Conservation (phyloP, 1,284 basidiomycete genomes). For the Apiotrichum gracile region DNA sequence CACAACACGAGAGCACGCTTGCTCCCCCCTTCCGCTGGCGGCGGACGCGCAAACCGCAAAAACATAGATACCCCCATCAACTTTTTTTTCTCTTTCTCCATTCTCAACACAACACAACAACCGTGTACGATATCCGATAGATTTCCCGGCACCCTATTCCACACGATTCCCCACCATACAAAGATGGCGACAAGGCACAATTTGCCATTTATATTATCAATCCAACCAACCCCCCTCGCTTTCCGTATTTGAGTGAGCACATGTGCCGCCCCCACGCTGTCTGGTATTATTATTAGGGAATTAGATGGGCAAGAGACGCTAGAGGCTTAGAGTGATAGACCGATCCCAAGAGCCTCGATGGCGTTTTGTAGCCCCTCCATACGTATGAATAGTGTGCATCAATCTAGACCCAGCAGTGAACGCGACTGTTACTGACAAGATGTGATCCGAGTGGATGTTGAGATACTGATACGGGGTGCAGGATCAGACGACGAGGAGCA, state of each 20-base stretch:
- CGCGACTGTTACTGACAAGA: too few species aligned
- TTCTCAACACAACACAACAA: neutral
- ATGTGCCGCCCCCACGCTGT: conserved; percentile 22
- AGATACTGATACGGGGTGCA: too few species aligned
- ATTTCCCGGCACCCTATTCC: conserved; percentile 15
- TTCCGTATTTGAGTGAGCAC: conserved; percentile 5
- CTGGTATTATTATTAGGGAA: conserved; percentile 9
- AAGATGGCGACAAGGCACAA: conserved; percentile 21
- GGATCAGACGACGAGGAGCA: too few species aligned
- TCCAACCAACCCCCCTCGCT: neutral
- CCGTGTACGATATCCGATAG: conserved; percentile 17
- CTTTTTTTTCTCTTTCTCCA: neutral
- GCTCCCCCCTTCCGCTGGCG: conserved; percentile 9
- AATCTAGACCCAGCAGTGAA: neutral
- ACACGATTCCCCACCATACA: conserved; percentile 12
- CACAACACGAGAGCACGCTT: conserved; percentile 13
- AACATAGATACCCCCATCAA: conserved; percentile 7
- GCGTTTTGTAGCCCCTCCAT: conserved; percentile 15
- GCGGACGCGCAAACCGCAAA: conserved; percentile 5
- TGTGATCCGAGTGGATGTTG: too few species aligned
- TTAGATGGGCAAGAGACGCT: conserved; percentile 13
- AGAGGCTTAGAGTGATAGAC: conserved; percentile 21
- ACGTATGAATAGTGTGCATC: conserved; percentile 20
- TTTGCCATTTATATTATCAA: conserved; percentile 3
- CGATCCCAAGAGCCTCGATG: conserved; percentile 12